Percentiles rank a stretch among this genome's conserved stretches.
Evolutionary conservation across 176 grass and related monocot species (phyloP).

Genomic region (Phoenix dactylifera): DNA sequence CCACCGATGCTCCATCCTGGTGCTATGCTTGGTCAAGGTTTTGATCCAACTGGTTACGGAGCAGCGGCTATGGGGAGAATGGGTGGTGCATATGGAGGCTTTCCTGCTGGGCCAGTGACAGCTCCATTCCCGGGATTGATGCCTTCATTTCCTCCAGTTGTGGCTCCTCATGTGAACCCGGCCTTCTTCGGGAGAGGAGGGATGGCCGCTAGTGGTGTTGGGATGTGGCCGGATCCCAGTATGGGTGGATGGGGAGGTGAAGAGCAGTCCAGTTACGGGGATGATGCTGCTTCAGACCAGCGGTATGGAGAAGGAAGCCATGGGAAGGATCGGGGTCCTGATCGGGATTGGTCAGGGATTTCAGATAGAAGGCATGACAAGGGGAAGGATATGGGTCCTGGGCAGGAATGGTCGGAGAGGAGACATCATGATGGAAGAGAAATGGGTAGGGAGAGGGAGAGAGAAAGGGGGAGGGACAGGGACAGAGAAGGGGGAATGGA

Average conservation of each 20-base stretch:
- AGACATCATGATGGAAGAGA: slow-evolving; percentile 2
- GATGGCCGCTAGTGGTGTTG: slow-evolving; percentile 42
- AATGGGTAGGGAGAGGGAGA: slow-evolving; percentile 26
- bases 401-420: background rate
- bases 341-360: background rate
- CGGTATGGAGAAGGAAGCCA: slow-evolving; percentile 56
- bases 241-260: slow-evolving; percentile 73
- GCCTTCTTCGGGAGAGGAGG: slow-evolving; percentile 75
- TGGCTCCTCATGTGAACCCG: slow-evolving; percentile 84
- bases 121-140: slow-evolving; percentile 72
- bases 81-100: slow-evolving; percentile 67
- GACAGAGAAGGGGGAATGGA: slow-evolving; percentile 56
- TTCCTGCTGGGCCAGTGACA: slow-evolving; percentile 52
- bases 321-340: slow-evolving; percentile 4
- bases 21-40: slow-evolving; percentile 67
- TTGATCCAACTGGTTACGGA: slow-evolving; percentile 70
- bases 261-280: slow-evolving; percentile 75
- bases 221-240: slow-evolving; percentile 74
- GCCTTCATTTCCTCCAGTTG: slow-evolving; percentile 62
- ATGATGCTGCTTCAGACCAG: slow-evolving; percentile 78
- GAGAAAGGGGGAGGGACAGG: slow-evolving; percentile 37
- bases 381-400: slow-evolving; percentile 1
- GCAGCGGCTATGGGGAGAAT: slow-evolving; percentile 56
- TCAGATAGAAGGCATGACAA: slow-evolving; percentile 5
- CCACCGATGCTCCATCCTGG: slow-evolving; percentile 57